Conservation (phyloP, 768 basidiomycete genomes). For the Suillus discolor region DNA sequence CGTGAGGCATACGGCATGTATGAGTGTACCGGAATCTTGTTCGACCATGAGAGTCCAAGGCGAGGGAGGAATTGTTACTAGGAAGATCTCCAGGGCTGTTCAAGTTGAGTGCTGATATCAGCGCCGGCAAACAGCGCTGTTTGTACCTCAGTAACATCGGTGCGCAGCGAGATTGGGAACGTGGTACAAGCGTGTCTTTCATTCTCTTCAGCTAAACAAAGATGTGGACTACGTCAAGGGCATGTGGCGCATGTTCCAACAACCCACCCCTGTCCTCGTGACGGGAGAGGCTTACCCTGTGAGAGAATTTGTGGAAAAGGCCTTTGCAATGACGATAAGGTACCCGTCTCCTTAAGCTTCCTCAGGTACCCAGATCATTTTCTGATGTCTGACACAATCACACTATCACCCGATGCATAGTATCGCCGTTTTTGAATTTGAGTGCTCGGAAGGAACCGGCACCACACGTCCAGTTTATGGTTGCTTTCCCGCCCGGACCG, state of each 20-base stretch:
- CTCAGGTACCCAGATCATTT: background rate
- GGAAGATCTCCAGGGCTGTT: slow-evolving; percentile 91
- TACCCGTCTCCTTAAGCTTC: slow-evolving; percentile 32
- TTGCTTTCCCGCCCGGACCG: too few species aligned
- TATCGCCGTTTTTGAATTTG: too few species aligned
- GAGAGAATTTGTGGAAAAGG: slow-evolving; percentile 88
- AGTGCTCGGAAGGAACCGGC: too few species aligned
- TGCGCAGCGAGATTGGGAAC: slow-evolving; percentile 96
- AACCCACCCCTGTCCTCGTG: slow-evolving; percentile 80
- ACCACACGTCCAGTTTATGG: too few species aligned
- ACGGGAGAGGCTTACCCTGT: slow-evolving; percentile 97
- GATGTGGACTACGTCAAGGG: slow-evolving; percentile 87
- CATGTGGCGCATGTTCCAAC: slow-evolving; percentile 97
- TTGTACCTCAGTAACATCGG: slow-evolving; percentile 94
- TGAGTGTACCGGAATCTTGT: slow-evolving; percentile 95
- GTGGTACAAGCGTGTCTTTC: slow-evolving; percentile 56
- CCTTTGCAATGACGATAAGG: slow-evolving; percentile 75
- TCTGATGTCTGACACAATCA: background rate
- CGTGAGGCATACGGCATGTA: slow-evolving; percentile 96
- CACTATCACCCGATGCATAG: too few species aligned
- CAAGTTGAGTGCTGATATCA: slow-evolving; percentile 78
- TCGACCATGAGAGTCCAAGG: slow-evolving; percentile 97
- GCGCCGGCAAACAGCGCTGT: slow-evolving; percentile 84
- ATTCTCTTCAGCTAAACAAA: background rate
- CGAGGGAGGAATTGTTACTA: slow-evolving; percentile 94